Conservation (phyloP, 75 land plant species). For the Selaginella tamariscina region DNA sequence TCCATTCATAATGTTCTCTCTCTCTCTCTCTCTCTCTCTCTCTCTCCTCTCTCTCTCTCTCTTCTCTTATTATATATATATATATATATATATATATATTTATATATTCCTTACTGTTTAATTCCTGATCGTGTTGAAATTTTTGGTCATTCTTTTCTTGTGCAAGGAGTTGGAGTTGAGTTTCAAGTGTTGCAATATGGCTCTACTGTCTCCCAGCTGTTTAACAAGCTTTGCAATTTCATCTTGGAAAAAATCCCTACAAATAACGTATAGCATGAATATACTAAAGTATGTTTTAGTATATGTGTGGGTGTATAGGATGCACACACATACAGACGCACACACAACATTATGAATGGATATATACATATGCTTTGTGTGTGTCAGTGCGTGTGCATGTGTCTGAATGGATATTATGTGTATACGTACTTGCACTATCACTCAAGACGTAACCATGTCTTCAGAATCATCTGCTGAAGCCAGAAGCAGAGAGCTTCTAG, state of each 20-base stretch:
- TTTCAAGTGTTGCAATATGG: constrained; percentile 24
- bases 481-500: neutral
- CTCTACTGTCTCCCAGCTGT: constrained; percentile 31
- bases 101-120: constrained; percentile 13
- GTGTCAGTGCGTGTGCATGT: too few species aligned
- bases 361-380: too few species aligned
- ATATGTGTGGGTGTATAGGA: too few species aligned
- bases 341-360: too few species aligned
- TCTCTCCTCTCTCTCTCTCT: too few species aligned
- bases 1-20: too few species aligned
- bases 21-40: too few species aligned
- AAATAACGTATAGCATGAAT: neutral
- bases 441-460: too few species aligned
- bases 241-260: constrained; percentile 12
- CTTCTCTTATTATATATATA: too few species aligned
- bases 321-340: too few species aligned
- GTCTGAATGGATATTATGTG: too few species aligned
- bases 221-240: constrained; percentile 21
- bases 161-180: constrained; percentile 14
- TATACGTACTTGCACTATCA: neutral
- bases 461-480: neutral
- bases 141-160: constrained; percentile 16
- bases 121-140: constrained; percentile 5
- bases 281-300: neutral
- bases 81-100: too few species aligned